These are phyloP conservation scores for Ogataea dorogensis DNA, from an alignment of 805 yeast genomes.

Conservation along the genomic window DNA sequence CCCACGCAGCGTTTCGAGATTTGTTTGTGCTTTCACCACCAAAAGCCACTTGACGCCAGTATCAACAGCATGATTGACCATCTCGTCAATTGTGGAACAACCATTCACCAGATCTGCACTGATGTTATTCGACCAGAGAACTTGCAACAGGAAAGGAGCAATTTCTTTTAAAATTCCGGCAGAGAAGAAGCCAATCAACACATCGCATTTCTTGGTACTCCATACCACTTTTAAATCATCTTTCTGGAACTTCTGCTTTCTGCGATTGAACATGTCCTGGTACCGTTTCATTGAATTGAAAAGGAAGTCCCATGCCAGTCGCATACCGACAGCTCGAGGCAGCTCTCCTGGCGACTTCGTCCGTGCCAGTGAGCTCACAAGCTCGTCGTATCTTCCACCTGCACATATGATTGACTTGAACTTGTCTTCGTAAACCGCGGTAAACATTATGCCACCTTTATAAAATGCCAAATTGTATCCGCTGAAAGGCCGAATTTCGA, in stretches of 20 bases:
- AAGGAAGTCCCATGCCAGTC: slow-evolving; percentile 70
- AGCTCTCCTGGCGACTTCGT: slow-evolving; percentile 32
- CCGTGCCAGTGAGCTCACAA: slow-evolving; percentile 66
- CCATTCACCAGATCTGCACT: slow-evolving; percentile 66
- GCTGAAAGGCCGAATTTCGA: slow-evolving; percentile 76
- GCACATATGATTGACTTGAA: slow-evolving; percentile 62
- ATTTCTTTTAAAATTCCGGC: slow-evolving; percentile 52
- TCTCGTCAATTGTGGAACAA: slow-evolving; percentile 57
- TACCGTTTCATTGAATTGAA: slow-evolving; percentile 50
- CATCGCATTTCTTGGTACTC: slow-evolving; percentile 72
- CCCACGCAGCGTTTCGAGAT: slow-evolving; percentile 21
- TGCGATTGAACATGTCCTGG: slow-evolving; percentile 37
- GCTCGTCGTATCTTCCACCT: slow-evolving; percentile 89
- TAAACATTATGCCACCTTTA: slow-evolving; percentile 82
- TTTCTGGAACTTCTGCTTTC: slow-evolving; percentile 34
- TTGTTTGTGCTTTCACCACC: slow-evolving; percentile 65
- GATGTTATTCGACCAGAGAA: slow-evolving; percentile 75
- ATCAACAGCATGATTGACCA: slow-evolving; percentile 55
- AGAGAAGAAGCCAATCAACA: slow-evolving; percentile 69
- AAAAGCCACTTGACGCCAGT: slow-evolving; percentile 80
- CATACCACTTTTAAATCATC: slow-evolving; percentile 35
- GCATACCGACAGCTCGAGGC: slow-evolving; percentile 80
- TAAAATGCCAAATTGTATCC: slow-evolving; percentile 82
- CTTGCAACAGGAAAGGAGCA: slow-evolving; percentile 61
- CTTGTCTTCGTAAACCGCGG: slow-evolving; percentile 68